These are phyloP conservation scores for Aegilops sharonensis DNA, from an alignment of 176 grass and related monocot species.

Conservation along the genomic window DNA sequence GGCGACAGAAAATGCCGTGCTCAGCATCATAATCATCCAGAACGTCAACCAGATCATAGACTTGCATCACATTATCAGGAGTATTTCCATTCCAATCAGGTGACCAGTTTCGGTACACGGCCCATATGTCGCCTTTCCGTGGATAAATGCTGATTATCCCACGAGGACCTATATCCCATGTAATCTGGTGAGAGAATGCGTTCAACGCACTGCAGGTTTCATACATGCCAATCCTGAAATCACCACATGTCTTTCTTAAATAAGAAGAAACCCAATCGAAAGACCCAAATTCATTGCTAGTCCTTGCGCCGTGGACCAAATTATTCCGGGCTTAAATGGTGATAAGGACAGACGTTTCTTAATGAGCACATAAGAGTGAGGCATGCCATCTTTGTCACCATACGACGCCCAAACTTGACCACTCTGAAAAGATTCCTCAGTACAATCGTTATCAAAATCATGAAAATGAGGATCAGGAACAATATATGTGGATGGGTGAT, in stretches of 20 bases:
- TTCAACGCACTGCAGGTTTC: neutral
- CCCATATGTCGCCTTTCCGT: neutral
- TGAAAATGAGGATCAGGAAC: no score
- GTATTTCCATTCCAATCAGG: neutral
- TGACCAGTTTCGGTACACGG: neutral
- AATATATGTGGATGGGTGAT: no score
- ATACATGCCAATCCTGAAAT: neutral
- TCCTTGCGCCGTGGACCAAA: neutral
- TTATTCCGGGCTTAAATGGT: neutral
- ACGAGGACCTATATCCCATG: neutral
- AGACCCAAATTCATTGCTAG: neutral
- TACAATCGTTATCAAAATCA: no score
- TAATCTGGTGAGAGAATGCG: neutral
- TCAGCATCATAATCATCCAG: no score
- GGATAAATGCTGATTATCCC: neutral
- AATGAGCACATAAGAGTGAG: no score
- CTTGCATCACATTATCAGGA: neutral
- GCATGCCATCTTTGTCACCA: no score
- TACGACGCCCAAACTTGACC: no score
- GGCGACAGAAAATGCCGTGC: no score
- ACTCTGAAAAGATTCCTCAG: no score
- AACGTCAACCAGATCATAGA: no score
- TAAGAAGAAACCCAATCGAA: neutral
- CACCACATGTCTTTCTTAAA: neutral
- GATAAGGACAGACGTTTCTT: no score